Conservation (phyloP, 176 grass and related monocot genomes). For the Alopecurus myosuroides region DNA sequence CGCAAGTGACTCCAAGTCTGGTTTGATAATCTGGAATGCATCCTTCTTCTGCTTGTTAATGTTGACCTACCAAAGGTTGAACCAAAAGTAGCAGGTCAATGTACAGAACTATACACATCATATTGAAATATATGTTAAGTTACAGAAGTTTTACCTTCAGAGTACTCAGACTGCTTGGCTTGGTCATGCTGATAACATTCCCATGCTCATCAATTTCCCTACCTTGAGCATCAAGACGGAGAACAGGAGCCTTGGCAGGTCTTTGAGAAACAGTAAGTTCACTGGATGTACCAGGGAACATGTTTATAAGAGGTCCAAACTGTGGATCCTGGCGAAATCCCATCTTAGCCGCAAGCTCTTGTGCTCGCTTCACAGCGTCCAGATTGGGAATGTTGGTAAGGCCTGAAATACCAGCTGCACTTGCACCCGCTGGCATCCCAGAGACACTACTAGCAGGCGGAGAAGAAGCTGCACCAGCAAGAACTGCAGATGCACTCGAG, state of each 20-base stretch:
- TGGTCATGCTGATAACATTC: conserved; percentile 71
- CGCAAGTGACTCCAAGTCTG: conserved; percentile 86
- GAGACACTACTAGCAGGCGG: conserved; percentile 13
- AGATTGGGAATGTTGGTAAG: conserved; percentile 69
- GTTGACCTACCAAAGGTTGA: conserved; percentile 59
- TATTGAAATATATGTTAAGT: not conserved
- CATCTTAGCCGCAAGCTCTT: conserved; percentile 92
- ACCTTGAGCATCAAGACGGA: conserved; percentile 90
- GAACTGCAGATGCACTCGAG: conserved; percentile 29
- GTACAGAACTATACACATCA: not conserved
- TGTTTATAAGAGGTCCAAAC: conserved; percentile 77
- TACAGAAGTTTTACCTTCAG: conserved; percentile 59
- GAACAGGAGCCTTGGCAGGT: conserved; percentile 74
- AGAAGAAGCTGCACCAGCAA: conserved; percentile 7
- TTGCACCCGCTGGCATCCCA: conserved; percentile 12
- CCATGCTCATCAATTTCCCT: conserved; percentile 95
- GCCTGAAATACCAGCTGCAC: conserved; percentile 48
- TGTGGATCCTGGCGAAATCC: conserved; percentile 91
- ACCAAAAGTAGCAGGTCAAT: conserved; percentile 14
- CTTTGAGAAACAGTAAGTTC: conserved; percentile 65
- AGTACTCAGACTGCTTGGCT: conserved; percentile 80
- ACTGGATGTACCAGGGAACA: conserved; percentile 78
- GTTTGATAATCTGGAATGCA: conserved; percentile 95
- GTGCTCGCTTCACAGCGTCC: conserved; percentile 87
- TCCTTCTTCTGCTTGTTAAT: conserved; percentile 99